Conservation (phyloP, 2,329 filamentous ascomycete genomes). For the Diaporthe destruens region DNA sequence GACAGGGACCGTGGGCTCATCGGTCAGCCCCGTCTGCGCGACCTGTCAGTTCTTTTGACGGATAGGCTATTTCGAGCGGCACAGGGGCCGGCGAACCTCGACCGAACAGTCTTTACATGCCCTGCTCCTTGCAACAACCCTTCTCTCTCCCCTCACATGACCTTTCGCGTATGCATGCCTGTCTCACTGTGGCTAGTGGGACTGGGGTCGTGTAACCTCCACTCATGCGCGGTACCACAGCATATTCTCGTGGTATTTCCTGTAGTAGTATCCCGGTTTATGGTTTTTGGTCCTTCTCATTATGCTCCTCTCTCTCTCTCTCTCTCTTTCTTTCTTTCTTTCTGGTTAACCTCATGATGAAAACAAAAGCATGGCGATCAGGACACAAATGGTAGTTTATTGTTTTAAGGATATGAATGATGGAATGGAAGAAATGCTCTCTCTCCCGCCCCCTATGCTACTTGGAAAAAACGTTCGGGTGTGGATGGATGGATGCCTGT, state of each 20-base stretch:
- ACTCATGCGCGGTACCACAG: background rate
- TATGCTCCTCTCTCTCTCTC: background rate
- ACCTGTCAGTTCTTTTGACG: background rate
- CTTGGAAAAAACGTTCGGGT: too few relatives aligned
- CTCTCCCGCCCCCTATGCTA: background rate
- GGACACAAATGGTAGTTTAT: conserved; percentile 3
- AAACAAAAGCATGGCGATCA: conserved; percentile 31
- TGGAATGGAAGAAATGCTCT: background rate
- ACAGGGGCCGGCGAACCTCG: background rate
- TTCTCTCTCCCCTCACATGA: conserved; percentile 10
- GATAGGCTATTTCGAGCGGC: background rate
- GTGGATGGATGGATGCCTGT: background rate
- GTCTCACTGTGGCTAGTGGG: conserved; percentile 21
- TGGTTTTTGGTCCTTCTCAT: background rate
- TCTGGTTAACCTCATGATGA: conserved; percentile 18
- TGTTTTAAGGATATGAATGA: conserved; percentile 14
- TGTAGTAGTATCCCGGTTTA: background rate
- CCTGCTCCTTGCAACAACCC: background rate
- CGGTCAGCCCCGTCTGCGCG: background rate
- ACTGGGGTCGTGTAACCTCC: background rate
- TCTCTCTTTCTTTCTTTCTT: background rate
- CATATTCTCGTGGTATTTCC: background rate
- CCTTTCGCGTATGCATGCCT: background rate
- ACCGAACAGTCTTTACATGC: too few relatives aligned
- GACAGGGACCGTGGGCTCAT: background rate